A percentile compares a stretch with the other conserved stretches of the same genome.
phyloP scores from a whole-genome alignment of 78 protist genomes.

The Dictyostelium citrinum region DNA sequence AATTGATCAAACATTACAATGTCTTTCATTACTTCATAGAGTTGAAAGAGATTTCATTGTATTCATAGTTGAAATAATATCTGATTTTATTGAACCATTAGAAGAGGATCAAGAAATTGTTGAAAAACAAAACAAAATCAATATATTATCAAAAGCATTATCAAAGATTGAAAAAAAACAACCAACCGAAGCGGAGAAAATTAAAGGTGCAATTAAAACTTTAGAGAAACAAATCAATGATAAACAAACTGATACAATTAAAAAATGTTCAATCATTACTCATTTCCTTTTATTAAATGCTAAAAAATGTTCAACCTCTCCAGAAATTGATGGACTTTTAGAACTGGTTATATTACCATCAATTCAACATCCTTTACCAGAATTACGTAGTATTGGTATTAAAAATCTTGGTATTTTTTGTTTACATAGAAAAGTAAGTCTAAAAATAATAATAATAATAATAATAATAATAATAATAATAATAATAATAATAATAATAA shows the following conservation, averaged over 20 bases:
- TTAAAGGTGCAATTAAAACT: not conserved
- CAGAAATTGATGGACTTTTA: constrained; percentile 39
- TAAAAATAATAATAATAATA: no score
- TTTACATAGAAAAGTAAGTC: constrained; percentile 13
- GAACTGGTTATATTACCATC: constrained; percentile 37
- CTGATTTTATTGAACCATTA: constrained; percentile 47
- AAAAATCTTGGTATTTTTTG: constrained; percentile 68
- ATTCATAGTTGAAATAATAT: constrained; percentile 11
- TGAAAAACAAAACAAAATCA: not conserved
- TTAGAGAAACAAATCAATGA: not conserved
- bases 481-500: no score
- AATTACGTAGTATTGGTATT: constrained; percentile 30
- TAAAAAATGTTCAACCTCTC: constrained; percentile 55
- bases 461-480: no score
- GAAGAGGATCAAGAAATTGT: constrained; percentile 16
- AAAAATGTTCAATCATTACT: constrained; percentile 27
- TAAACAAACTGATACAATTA: not conserved
- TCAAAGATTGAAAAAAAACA: not conserved
- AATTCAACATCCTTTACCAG: constrained; percentile 24
- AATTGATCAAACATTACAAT: not conserved
- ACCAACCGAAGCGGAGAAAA: constrained; percentile 2
- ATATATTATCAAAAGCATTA: not conserved
- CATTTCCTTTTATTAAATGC: constrained; percentile 51
- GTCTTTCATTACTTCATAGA: not conserved
- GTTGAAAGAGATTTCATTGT: constrained; percentile 36